Evolutionary conservation across 2,329 filamentous ascomycete genomes (phyloP), one percentile per base, ranked within the genome.

Genomic region (Penicillium sp.): DNA sequence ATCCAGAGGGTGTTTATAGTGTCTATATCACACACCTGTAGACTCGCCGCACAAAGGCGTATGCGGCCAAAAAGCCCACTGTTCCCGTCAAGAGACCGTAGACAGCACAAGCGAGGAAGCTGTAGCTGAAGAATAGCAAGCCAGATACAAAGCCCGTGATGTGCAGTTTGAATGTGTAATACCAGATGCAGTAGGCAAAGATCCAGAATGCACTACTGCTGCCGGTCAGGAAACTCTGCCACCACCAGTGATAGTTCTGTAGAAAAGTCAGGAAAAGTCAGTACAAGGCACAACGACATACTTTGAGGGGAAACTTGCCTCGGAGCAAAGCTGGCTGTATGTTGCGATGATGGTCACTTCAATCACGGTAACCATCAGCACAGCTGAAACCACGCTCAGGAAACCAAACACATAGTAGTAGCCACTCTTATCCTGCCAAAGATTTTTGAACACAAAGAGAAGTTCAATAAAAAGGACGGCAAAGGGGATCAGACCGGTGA

Each of bases 341-440:
- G 90, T 87, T 1, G 86, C 85, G 52, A 95, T 89, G 20, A 95
- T 83, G 0, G 89, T 92, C 46, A 92, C 89, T 74, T 94, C 89
- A 61, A 89, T 84, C 27, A 95, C 83, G 0, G 89, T 90, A 38
- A 94, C 71, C 27, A 90, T 78, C 8, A 94, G 74, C 51, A 94
- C 87, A 10, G 83, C 75, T 22, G 80, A 85, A 9, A 94, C 87
- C 14, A 90, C 84, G 7, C 86, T 85, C 57, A 94, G 73, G 75
- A 92, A 95, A 10, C 90, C 90, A 67, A 94, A 95, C 20, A 95
- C 86, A 71, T 95, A 95, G 73, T 95, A 95, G 71, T 92, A 95
- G 6, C 89, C 89, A 65, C 85, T 90, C 77, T 95, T 95, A 72
- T 95, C 90, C 69, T 92, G 87, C 88, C 90, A 94, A 30, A 95